Base-by-base conservation (phyloP, 331 rosid species). In the Malus hybrid region DNA sequence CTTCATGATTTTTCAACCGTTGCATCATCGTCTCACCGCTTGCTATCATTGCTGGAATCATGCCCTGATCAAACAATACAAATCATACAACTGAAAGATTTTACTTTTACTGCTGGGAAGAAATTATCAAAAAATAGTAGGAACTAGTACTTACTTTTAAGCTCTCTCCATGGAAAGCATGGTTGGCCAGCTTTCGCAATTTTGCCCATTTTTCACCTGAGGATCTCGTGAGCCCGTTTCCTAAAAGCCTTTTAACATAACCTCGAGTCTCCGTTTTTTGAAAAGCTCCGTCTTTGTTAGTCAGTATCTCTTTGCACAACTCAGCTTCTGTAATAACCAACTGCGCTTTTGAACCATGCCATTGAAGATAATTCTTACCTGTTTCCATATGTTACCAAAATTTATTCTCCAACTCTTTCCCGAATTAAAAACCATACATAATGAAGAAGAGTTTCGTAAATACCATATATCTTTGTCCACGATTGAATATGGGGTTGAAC, bases 361-460 rank as follows among this genome's bases (percentile, higher is more conserved):
- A 81, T 19, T 76, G 74, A 71, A 85, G 67, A 63, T 14, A 84
- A 32, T 71, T 81, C 13, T 79, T 81, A 46, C 88, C 85, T 84
- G 71, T 62, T 10, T 22, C 10, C 7, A 15, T 14, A 72, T 18
- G 32, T n/a, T 11, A 71, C 24, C n/a, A 39, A 28, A 46, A 5
- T 61, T 29, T 20, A 56, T 56, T 20, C 2, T 56, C 11, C 2
- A 56, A 56, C 61, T 56, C 9, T 7, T 1, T 55, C 20, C 20
- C 20, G 61, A n/a, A 18, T 19, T 3, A 19, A 56, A 56, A 56
- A 56, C 61, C 27, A 1, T 7, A n/a, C 0, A 3, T 56, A 56
- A 8, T 56, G 20, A 20, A 69, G 61, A 56, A 56, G 69, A 60
- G 44, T 8, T 48, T 57, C 16, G 50, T 34, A 20, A 13, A 12